Evolutionary conservation across 163 green algal species (phyloP), one percentile per base, ranked within the genome.

Genomic region (Scenedesmus sp.): DNA sequence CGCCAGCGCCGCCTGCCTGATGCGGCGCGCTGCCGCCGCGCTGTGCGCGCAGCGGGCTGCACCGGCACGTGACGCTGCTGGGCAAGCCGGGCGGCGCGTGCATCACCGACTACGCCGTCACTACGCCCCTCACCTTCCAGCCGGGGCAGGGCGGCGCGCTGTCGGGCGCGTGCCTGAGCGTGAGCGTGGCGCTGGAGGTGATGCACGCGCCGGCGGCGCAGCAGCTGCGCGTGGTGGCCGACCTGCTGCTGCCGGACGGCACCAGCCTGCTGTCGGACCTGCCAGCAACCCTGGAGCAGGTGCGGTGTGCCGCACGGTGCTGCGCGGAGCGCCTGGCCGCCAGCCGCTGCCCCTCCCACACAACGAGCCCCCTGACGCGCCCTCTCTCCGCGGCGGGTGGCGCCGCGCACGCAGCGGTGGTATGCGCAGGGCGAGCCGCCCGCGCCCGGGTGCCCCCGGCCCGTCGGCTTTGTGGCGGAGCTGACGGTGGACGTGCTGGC

Each of bases 111-210:
- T 81, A 85, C 50, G 28, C 28, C 20, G 67, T 85, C 24, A 60
- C 70, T 20, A 84, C 84, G 39, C 84, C 60, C 13, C 70, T 80
- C 4, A 75, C 20, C n/a, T 85, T 92, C 26, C 33, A 80, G 7
- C 22, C 29, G 26, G 56, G 80, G 26, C 17, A 17, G 1, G 79
- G 60, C 2, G 66, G 47, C 36, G 63, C 34, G 44, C 63, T 64
- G 66, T 20, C 62, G 48, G 24, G 24, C n/a, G 24, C 36, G 22
- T 1, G 20, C 4, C 47, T 65, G 31, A 44, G 39, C 14, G 15
- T 72, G 63, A 4, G 2, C 3, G 63, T 71, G 63, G 11, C 53
- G 39, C 39, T 71, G 24, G 63, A 71, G 63, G 63, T 71, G 11
- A 44, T 14, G 53, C 5, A 9, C 20, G 9, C 60, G 17, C 29